These are phyloP conservation scores for Russula sp. DNA, from an alignment of 768 basidiomycete genomes.

Conservation along the genomic window DNA sequence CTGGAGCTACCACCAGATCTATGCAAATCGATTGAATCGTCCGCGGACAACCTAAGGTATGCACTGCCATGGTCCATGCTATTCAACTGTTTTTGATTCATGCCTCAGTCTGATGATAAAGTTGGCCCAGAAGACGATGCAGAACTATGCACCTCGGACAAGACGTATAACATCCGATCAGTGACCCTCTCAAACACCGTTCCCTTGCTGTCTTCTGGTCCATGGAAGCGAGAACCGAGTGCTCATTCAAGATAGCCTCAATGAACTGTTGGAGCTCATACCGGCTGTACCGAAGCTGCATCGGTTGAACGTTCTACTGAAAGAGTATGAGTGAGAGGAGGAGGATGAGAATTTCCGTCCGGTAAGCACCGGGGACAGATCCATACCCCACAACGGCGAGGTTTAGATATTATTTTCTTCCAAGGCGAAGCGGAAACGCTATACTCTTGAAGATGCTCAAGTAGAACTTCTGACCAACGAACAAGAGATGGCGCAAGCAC, in stretches of 20 bases:
- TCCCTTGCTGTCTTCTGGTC: slow-evolving; percentile 54
- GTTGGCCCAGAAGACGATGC: slow-evolving; percentile 82
- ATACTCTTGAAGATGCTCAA: slow-evolving; percentile 62
- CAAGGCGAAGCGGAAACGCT: slow-evolving; percentile 35
- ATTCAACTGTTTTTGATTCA: slow-evolving; percentile 23
- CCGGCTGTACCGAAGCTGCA: slow-evolving; percentile 77
- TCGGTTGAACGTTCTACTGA: slow-evolving; percentile 57
- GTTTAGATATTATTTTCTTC: background rate
- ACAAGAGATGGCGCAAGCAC: slow-evolving; percentile 59
- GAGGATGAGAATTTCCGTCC: slow-evolving; percentile 40
- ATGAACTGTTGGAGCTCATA: slow-evolving; percentile 79
- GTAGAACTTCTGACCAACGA: slow-evolving; percentile 80
- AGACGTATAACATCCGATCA: slow-evolving; percentile 80
- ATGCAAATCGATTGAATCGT: slow-evolving; percentile 56
- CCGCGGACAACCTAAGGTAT: slow-evolving; percentile 31
- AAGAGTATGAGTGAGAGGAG: slow-evolving; percentile 65
- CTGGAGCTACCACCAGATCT: slow-evolving; percentile 74
- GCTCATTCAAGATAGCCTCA: slow-evolving; percentile 75
- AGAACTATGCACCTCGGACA: slow-evolving; percentile 77
- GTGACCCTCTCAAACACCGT: slow-evolving; percentile 88
- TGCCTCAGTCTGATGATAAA: slow-evolving; percentile 50
- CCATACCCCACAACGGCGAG: background rate
- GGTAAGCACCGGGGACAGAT: slow-evolving; percentile 27
- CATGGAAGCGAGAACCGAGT: slow-evolving; percentile 44
- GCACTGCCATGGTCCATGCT: background rate